Evolutionary conservation across 2,329 filamentous ascomycete species (phyloP).

Genomic region (Arthrobotrys sinensis): DNA sequence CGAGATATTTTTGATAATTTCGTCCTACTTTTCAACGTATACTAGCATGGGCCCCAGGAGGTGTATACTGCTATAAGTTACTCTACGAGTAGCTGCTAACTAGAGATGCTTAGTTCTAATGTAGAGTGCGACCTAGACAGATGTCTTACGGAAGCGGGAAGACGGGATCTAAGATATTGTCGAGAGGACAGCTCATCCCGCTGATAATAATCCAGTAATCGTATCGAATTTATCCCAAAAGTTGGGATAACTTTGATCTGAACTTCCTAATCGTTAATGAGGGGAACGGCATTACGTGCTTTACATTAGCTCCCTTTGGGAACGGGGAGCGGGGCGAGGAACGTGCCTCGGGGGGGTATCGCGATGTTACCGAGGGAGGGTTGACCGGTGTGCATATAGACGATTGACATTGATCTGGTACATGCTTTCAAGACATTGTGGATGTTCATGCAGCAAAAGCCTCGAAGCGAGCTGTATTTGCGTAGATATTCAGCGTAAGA

Average conservation of each 20-base stretch:
- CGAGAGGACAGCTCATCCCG: constrained; percentile 56
- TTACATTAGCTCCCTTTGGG: constrained; percentile 54
- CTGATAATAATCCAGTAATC: constrained; percentile 37
- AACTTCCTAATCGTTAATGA: constrained; percentile 47
- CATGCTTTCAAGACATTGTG: constrained; percentile 30
- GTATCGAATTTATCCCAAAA: constrained; percentile 47
- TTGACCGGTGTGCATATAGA: constrained; percentile 27
- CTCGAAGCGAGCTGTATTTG: constrained; percentile 34
- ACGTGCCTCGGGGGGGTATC: constrained; percentile 44
- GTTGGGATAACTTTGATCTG: constrained; percentile 22
- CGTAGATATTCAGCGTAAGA: constrained; percentile 16
- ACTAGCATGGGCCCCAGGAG: constrained; percentile 17
- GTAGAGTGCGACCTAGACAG: constrained; percentile 13
- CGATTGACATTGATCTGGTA: constrained; percentile 18
- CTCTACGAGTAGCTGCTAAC: constrained; percentile 11
- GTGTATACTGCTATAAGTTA: constrained; percentile 20
- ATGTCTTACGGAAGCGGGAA: constrained; percentile 56
- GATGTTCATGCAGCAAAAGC: constrained; percentile 17
- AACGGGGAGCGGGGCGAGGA: constrained; percentile 52
- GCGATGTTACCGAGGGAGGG: constrained; percentile 25
- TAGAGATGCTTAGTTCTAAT: constrained; percentile 22
- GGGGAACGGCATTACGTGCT: constrained; percentile 58
- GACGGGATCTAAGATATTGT: constrained; percentile 47
- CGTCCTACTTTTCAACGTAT: constrained; percentile 11
- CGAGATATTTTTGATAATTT: constrained; percentile 24